Evolutionary conservation across 495 filamentous ascomycete genomes (phyloP).

Genomic region (Trichoderma erinaceum): DNA sequence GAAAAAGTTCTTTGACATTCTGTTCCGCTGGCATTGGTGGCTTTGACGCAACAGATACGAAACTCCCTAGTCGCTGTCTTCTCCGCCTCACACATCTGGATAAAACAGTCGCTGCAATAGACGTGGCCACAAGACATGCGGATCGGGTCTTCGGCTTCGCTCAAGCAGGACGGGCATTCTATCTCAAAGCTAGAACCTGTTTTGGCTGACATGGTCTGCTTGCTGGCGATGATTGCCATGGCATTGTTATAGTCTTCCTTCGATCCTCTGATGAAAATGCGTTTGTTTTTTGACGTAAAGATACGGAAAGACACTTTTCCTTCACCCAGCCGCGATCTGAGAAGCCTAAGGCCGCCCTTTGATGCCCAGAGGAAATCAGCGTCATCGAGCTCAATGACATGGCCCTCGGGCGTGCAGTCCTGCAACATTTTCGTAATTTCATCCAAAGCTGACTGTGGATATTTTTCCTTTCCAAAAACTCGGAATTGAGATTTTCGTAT

Average conservation of each 20-base stretch:
- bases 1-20: conserved; percentile 26
- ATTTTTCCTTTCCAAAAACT: neutral
- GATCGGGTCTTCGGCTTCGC: conserved; percentile 32
- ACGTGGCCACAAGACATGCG: conserved; percentile 35
- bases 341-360: conserved; percentile 34
- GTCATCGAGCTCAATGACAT: conserved; percentile 24
- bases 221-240: conserved; percentile 15
- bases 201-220: neutral
- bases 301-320: conserved; percentile 28
- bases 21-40: conserved; percentile 8
- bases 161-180: conserved; percentile 40
- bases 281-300: conserved; percentile 22
- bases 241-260: conserved; percentile 21
- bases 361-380: conserved; percentile 31
- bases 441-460: neutral
- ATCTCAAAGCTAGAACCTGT: neutral
- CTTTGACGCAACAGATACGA: conserved; percentile 28
- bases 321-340: conserved; percentile 31
- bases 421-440: conserved; percentile 20
- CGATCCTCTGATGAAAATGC: conserved; percentile 29
- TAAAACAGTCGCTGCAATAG: conserved; percentile 45
- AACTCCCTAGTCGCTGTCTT: neutral
- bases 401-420: conserved; percentile 23
- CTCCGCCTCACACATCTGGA: conserved; percentile 28
- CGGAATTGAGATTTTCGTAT: conserved; percentile 25